Base-by-base conservation (phyloP, 2,329 filamentous ascomycete species). In the Talaromyces verruculosus region DNA sequence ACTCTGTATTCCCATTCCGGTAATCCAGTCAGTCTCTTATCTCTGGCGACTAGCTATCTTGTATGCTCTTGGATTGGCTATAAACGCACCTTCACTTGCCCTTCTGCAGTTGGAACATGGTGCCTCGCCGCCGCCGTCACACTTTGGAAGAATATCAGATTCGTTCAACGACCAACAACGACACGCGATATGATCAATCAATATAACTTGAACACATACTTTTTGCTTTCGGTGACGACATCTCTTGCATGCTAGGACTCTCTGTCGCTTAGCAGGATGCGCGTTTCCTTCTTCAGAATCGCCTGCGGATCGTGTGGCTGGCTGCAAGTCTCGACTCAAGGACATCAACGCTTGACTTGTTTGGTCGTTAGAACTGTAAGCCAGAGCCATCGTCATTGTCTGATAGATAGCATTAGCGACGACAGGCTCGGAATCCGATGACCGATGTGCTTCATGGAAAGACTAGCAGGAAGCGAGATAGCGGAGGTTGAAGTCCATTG, bases 201-300 rank as follows among this genome's bases (percentile, higher is more conserved):
- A 25, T 22, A 47, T 47, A 11, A 7, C 0, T 13, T 5, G 30
- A 11, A 19, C 3, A 11, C 22, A 5, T 57, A 57, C 53, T 57
- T 57, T 57, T 35, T 57, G 53, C 10, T 57, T 57, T 19, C 53
- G 53, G 35, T 57, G 53, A 57, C 53, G 53, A 22, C 53, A 57
- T 39, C 53, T 57, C 53, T 57, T 57, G 53, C 53, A 57, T 37
- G 53, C 53, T 19, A 57, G 53, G 53, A 57, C 15, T 57, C 53
- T 30, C 19, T 57, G 53, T 10, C 53, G 30, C 33, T 57, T 57
- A 37, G 53, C 53, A 37, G 53, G 53, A 57, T 39, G 43, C 19
- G 43, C 43, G 19, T 47, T 25, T 22, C 19, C 19, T 22, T 25
- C 43, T 47, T 22, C 43, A 47, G 43, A 47, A 47, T 47, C 43